A percentile compares a stretch with the other conserved stretches of the same genome.
Conservation (phyloP, 192 early-diverging fungal genomes). For the Coemansia sp. region DNA sequence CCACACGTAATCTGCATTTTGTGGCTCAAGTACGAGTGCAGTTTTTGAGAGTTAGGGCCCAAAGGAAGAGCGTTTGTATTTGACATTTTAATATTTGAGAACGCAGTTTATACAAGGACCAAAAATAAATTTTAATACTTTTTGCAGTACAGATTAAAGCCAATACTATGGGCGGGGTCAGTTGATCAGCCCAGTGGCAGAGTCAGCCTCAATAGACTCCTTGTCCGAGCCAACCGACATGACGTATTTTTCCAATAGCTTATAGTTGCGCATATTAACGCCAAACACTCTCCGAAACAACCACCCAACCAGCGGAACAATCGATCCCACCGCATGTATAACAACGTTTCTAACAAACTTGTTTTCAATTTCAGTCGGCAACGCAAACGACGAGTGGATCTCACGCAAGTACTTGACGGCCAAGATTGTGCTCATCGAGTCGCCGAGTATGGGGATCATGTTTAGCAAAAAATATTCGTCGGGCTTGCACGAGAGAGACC, state of each 20-base stretch:
- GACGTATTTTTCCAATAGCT: constrained; percentile 26
- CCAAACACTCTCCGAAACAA: constrained; percentile 24
- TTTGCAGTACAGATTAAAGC: too few relatives aligned
- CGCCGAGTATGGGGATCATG: constrained; percentile 33
- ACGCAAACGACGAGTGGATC: constrained; percentile 18
- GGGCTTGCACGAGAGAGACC: constrained; percentile 27
- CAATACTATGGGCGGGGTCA: too few relatives aligned
- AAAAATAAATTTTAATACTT: too few relatives aligned
- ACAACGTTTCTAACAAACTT: constrained; percentile 25
- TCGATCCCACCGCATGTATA: constrained; percentile 22
- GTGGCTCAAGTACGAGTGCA: constrained; percentile 38
- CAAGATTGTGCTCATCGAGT: constrained; percentile 23
- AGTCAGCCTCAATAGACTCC: neutral
- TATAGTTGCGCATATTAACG: constrained; percentile 46
- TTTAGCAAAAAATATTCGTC: constrained; percentile 31
- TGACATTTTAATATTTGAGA: too few relatives aligned
- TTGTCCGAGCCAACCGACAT: constrained; percentile 6
- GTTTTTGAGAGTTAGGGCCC: constrained; percentile 8
- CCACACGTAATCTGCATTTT: constrained; percentile 30
- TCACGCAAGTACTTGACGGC: constrained; percentile 25
- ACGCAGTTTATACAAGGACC: too few relatives aligned
- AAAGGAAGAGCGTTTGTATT: neutral
- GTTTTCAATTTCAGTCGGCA: constrained; percentile 17
- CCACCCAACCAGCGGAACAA: constrained; percentile 38
- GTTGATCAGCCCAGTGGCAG: neutral